Conservation (phyloP, 208 protist species). For the Endotrypanum monterogeii region DNA sequence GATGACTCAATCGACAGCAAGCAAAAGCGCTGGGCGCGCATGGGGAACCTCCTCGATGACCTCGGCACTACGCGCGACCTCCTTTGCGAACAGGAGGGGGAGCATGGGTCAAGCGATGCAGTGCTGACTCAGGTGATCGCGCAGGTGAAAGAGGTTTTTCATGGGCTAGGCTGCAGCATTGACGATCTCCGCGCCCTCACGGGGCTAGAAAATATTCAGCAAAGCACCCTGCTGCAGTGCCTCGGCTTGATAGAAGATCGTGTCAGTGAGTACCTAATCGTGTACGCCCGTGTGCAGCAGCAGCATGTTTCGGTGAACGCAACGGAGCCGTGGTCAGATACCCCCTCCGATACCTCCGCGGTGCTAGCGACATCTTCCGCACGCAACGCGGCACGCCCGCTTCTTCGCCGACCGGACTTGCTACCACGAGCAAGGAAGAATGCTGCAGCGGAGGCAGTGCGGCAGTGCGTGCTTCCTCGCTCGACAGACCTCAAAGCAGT, state of each 20-base stretch:
- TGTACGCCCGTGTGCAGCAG: slow-evolving; percentile 32
- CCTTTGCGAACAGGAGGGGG: slow-evolving; percentile 31
- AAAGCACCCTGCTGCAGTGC: slow-evolving; percentile 29
- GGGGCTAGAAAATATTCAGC: slow-evolving; percentile 37
- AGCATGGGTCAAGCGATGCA: slow-evolving; percentile 16
- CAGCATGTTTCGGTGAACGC: slow-evolving; percentile 7
- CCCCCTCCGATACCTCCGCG: not conserved
- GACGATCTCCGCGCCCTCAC: slow-evolving; percentile 26
- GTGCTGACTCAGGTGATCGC: slow-evolving; percentile 35
- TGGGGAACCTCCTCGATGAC: slow-evolving; percentile 21
- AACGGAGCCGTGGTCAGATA: not conserved
- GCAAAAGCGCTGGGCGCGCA: slow-evolving; percentile 6
- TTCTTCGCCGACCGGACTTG: slow-evolving; percentile 49
- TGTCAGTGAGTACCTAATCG: slow-evolving; percentile 75
- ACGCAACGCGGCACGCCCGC: slow-evolving; percentile 32
- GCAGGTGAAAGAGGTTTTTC: slow-evolving; percentile 46
- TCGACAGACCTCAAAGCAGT: slow-evolving; percentile 29
- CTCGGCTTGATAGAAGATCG: slow-evolving; percentile 77
- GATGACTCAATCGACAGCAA: not conserved
- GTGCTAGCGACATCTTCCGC: not conserved
- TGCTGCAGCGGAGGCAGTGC: slow-evolving; percentile 7
- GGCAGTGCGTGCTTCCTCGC: slow-evolving; percentile 31
- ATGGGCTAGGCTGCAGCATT: slow-evolving; percentile 46
- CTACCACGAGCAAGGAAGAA: slow-evolving; percentile 11
- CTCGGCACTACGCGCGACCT: slow-evolving; percentile 31